Base-by-base conservation (phyloP, 202 grass and related monocot genomes). In the Eragrostis tef region DNA sequence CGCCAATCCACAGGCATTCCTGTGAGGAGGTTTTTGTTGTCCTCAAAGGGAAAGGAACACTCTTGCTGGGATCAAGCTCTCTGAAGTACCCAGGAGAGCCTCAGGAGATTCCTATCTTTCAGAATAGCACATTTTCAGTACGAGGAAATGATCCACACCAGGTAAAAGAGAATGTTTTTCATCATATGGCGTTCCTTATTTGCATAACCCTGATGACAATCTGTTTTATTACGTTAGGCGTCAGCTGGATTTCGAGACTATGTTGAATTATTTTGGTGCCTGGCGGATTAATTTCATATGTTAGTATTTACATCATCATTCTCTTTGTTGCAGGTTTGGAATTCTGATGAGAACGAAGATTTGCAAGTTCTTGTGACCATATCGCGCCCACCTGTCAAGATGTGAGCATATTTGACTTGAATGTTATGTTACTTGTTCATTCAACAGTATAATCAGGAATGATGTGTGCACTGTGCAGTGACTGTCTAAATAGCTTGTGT, bases 101-200 rank as follows among this genome's bases (percentile, higher is more conserved):
- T 80, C 80, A 81, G 70, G 77, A 90, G 41, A 83, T 98, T 69
- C 74, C 74, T 41, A 70, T 98, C 21, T 83, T 65, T 80, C 63
- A 88, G 57, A 98, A 98, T 83, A 91, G 83, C 85, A 98, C 92
- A 46, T 98, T 95, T 56, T 80, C 92, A 0, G 50, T 98, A 27
- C 89, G 90, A 44, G 78, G 95, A 70, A 93, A 98, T 88, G 92
- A 98, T 81, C 96, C 92, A 0, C 96, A 98, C 71, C 96, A 95
- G 88, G 92, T 93, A 93, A 79, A 79, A 74, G 15, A 44, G 20
- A 46, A 66, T 3, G 31, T 9, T 60, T 70, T 47, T 4, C 11
- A 7, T 73, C 17, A n/a, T 31, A 2, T 3, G 29, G 29, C 0
- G 11, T 26, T 26, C 11, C 4, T 26, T 61, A 26, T 61, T 61